A percentile compares a stretch with the other conserved stretches of the same genome.
Conservation (phyloP, 2,329 filamentous ascomycete genomes). For the Clarireedia monteithiana region DNA sequence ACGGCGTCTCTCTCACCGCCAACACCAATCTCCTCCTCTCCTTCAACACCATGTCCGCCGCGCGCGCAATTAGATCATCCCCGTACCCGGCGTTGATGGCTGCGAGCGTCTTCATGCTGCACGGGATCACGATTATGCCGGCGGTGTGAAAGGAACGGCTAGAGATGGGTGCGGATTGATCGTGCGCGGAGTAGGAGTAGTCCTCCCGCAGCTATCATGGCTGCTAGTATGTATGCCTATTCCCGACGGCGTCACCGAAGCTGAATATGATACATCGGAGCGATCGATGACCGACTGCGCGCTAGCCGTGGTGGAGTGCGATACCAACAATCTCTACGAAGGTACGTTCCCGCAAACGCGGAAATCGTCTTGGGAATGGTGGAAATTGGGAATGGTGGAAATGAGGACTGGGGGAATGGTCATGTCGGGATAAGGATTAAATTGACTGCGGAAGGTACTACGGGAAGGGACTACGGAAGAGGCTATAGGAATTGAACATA, state of each 20-base stretch:
- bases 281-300: conserved; percentile 38
- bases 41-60: conserved; percentile 40
- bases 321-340: conserved; percentile 41
- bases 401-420: no score
- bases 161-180: conserved; percentile 38
- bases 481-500: no score
- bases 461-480: no score
- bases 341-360: conserved; percentile 40
- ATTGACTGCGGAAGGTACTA: no score
- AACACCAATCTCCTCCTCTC: conserved; percentile 35
- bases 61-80: conserved; percentile 38
- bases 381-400: no score
- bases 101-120: conserved; percentile 41
- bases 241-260: conserved; percentile 41
- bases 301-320: conserved; percentile 43
- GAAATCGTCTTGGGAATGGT: conserved; percentile 36
- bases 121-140: conserved; percentile 42
- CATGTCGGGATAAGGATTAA: no score
- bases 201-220: conserved; percentile 42
- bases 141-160: conserved; percentile 37
- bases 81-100: conserved; percentile 35
- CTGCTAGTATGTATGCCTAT: conserved; percentile 40
- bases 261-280: conserved; percentile 41
- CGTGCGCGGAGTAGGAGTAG: conserved; percentile 33
- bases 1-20: conserved; percentile 35